Base-by-base conservation (phyloP, 2,329 filamentous ascomycete genomes). In the Ceratocystis smalleyi region DNA sequence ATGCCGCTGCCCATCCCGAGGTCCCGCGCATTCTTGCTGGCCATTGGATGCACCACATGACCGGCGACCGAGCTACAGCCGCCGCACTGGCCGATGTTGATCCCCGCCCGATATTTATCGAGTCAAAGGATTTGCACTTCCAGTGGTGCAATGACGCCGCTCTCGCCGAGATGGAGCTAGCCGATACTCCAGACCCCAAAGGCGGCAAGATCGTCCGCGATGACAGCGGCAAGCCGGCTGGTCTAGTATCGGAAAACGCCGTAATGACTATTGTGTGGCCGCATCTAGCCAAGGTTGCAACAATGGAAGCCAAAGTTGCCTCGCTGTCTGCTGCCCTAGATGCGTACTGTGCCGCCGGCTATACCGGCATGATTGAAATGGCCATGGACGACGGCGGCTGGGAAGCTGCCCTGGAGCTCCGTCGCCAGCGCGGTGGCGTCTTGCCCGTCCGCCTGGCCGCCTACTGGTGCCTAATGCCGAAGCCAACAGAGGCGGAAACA, bases 301-400 rank as follows among this genome's bases (percentile, higher is more conserved):
- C 77, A 2, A 72, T 77, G 43, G 72, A 77, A 27, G 78, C 83
- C 59, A 77, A 77, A 43, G 75, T 78, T 62, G 74, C 75, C 4
- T 75, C 77, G 2, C 75, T 83, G 66, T 71, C 72, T 19, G 77
- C 77, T 0, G 81, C 79, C 0, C 75, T 83, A 27, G 69, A 74
- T 2, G 75, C 77, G 0, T 83, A 82, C 68, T 78, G 77, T 67
- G 71, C 75, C 0, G 78, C 75, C 1, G 81, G 81, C 1, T 82
- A 80, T 68, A 83, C 80, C 0, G 80, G 81, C 1, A 75, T 81
- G 47, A 74, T 82, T 6, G 81, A 83, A 62, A 83, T 83, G 81
- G 81, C 81, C 55, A 83, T 83, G 81, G 81, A 83, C 66, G 80
- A 83, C 47, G 77, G 75, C 27, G 76, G 77, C 0, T 83, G 81